Base-by-base conservation (phyloP, 225 moss, liverwort and hornwort genomes). In the Sphagnum tenellum region DNA sequence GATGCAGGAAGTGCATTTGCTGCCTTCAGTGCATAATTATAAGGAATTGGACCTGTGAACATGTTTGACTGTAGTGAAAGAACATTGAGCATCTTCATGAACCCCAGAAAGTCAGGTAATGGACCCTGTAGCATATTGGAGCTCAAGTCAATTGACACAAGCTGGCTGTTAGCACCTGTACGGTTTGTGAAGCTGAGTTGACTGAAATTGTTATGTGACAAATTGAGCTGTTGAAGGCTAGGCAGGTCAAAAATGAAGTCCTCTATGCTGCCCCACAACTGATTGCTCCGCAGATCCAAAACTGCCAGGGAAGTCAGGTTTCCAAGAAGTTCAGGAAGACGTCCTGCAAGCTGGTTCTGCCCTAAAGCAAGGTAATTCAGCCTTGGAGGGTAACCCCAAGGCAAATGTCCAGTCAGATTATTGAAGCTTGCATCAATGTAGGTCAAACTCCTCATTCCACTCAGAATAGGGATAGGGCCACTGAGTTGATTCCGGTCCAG, bases 141-240 rank as follows among this genome's bases (percentile, higher is more conserved):
- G 14, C 74, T 74, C 59, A 74, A 51, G 55, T 74, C 74, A 13
- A 74, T 47, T 5, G 69, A 64, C 9, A 69, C 46, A 6, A 74
- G 69, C 8, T 56, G 57, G 47, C 69, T 69, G 7, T 60, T 47
- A 7, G 46, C 52, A 13, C 64, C 74, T 7, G 59, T 56, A 50
- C 48, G 5, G 48, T 69, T 65, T 12, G 4, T 13, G 8, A 44
- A 44, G 12, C 55, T 50, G 8, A 74, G 59, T 47, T 64, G 4
- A 4, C 69, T 48, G 64, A 74, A 74, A 44, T 57, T 47, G 50
- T 74, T 69, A 59, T 51, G 7, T 4, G 74, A 64, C 3, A 74
- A 50, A 64, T 74, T 69, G 9, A 61, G 49, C 44, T 74, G 74
- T 49, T 69, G 49, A n/a, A 74, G 65, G 12, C 46, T 65, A 6